phyloP scores from a whole-genome alignment of 148 eudicot genomes.

The Cornus kousa region DNA sequence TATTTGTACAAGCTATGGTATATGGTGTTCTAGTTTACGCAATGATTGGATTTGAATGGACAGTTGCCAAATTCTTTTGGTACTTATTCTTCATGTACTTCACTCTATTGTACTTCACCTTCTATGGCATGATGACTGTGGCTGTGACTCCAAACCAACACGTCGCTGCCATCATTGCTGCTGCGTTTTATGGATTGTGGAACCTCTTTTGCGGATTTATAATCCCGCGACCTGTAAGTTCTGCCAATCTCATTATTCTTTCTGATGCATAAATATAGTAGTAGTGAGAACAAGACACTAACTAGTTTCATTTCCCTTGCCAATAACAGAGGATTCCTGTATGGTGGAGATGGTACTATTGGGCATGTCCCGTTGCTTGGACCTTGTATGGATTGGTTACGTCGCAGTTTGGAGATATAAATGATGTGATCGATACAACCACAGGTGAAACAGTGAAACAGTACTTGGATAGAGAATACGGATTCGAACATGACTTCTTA shows the following conservation, averaged over 20 bases:
- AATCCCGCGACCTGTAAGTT: constrained; percentile 44
- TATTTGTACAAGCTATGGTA: constrained; percentile 25
- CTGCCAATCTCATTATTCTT: background rate
- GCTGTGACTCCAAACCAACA: constrained; percentile 41
- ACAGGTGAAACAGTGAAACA: constrained; percentile 18
- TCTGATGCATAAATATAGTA: background rate
- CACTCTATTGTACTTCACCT: constrained; percentile 38
- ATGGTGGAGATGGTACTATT: constrained; percentile 58
- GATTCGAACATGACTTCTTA: constrained; percentile 31
- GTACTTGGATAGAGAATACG: constrained; percentile 17
- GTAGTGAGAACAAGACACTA: background rate
- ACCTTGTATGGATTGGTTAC: constrained; percentile 37
- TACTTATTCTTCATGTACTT: constrained; percentile 41
- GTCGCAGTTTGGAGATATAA: constrained; percentile 38
- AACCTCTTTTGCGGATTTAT: constrained; percentile 49
- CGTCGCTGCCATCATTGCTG: constrained; percentile 32
- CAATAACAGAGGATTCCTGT: constrained; percentile 37
- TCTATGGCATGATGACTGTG: constrained; percentile 50
- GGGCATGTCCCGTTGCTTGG: constrained; percentile 32
- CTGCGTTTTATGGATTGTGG: constrained; percentile 37
- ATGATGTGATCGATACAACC: background rate
- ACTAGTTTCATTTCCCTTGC: background rate
- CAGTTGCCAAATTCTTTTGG: constrained; percentile 39
- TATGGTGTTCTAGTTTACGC: constrained; percentile 44
- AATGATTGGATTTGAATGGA: constrained; percentile 57